Evolutionary conservation across 768 basidiomycete genomes (phyloP).

Genomic region (Phlebiopsis flavidoalba): DNA sequence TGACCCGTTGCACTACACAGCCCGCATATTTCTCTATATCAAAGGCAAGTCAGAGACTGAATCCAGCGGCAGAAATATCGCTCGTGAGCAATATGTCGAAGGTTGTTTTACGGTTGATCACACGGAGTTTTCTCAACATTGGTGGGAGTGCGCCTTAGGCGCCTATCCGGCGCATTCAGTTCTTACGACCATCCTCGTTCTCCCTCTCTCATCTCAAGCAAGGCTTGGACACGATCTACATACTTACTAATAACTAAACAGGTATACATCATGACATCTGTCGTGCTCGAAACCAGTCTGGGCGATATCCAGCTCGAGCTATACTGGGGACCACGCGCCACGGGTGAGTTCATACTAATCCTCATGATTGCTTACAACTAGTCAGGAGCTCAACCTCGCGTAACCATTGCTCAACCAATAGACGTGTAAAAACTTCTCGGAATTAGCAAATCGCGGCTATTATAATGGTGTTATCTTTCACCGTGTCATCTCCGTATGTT

Average conservation of each 20-base stretch:
- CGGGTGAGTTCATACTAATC: constrained; percentile 32
- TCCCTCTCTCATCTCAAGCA: neutral
- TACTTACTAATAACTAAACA: neutral
- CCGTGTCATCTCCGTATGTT: constrained; percentile 77
- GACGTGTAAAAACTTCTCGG: constrained; percentile 95
- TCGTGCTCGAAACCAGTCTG: constrained; percentile 76
- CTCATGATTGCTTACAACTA: neutral
- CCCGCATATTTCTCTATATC: constrained; percentile 54
- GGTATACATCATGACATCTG: constrained; percentile 37
- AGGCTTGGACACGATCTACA: neutral
- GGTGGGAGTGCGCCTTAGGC: constrained; percentile 10
- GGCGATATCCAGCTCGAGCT: constrained; percentile 89
- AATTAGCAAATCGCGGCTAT: constrained; percentile 87
- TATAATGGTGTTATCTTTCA: constrained; percentile 91
- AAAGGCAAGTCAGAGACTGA: neutral
- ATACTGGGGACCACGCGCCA: constrained; percentile 91
- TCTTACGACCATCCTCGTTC: neutral
- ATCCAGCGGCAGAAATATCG: constrained; percentile 12
- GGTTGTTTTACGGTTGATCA: neutral
- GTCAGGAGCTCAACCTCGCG: constrained; percentile 7
- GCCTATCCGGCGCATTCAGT: constrained; percentile 5
- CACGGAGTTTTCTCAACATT: neutral
- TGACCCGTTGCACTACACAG: constrained; percentile 78
- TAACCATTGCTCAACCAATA: constrained; percentile 31
- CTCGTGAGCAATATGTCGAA: constrained; percentile 8